phyloP scores from a whole-genome alignment of 2,329 filamentous ascomycete genomes.

The Mycocentrospora acerina region DNA sequence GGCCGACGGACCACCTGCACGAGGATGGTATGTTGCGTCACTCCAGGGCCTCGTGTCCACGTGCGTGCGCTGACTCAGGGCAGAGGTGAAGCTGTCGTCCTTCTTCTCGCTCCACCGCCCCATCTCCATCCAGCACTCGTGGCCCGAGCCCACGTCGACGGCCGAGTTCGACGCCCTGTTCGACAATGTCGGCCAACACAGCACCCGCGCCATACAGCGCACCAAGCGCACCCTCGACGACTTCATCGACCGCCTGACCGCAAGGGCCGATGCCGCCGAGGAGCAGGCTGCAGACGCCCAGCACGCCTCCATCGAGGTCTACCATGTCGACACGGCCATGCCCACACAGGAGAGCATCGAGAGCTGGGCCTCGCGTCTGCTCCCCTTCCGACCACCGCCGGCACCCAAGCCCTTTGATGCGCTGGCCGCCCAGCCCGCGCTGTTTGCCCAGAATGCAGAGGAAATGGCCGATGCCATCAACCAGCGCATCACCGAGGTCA shows the following conservation, averaged over 20 bases:
- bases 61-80: constrained; percentile 18
- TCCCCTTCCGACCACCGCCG: constrained; percentile 84
- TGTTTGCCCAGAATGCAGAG: constrained; percentile 11
- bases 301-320: constrained; percentile 28
- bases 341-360: constrained; percentile 41
- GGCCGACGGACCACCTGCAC: constrained; percentile 71
- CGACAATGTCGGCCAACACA: constrained; percentile 53
- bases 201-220: constrained; percentile 50
- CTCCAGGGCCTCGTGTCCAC: not conserved
- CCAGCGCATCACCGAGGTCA: constrained; percentile 28
- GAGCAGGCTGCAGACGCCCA: constrained; percentile 43
- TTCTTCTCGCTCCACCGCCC: constrained; percentile 97
- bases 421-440: constrained; percentile 27
- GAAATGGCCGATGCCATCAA: constrained; percentile 32
- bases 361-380: constrained; percentile 54
- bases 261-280: constrained; percentile 32
- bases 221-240: constrained; percentile 50
- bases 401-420: constrained; percentile 63
- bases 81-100: constrained; percentile 83
- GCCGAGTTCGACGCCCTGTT: constrained; percentile 87
- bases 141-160: constrained; percentile 69
- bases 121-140: constrained; percentile 66
- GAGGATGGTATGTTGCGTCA: constrained; percentile 59
- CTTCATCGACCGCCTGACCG: constrained; percentile 44
- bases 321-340: constrained; percentile 35